Percentiles rank a stretch among this genome's conserved stretches.
These are phyloP conservation scores for Amaranthus cruentus DNA, from an alignment of 148 eudicot genomes.

Conservation along the genomic window DNA sequence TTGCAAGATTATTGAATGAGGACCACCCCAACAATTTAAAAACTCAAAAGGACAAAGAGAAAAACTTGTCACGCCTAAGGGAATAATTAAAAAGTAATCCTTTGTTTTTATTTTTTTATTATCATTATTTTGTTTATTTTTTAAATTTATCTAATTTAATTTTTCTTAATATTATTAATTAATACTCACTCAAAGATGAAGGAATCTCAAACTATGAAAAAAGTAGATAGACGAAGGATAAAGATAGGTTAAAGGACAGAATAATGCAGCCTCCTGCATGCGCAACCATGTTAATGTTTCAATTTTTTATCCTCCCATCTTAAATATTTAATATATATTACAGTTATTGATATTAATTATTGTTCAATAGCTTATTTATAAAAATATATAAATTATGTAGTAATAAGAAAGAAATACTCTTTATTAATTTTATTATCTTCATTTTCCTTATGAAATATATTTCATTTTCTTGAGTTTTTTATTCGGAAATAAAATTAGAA, in stretches of 20 bases:
- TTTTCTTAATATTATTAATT: too few relatives aligned
- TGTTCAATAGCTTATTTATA: too few relatives aligned
- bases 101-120: slow-evolving; percentile 10
- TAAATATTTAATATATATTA: too few relatives aligned
- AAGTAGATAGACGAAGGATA: slow-evolving; percentile 8
- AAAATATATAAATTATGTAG: too few relatives aligned
- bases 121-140: not conserved
- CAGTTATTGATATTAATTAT: too few relatives aligned
- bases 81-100: slow-evolving; percentile 9
- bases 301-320: not conserved
- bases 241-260: slow-evolving; percentile 19
- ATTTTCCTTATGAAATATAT: too few relatives aligned
- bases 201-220: slow-evolving; percentile 33
- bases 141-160: not conserved
- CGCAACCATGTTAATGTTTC: slow-evolving; percentile 15
- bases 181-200: not conserved
- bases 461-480: too few relatives aligned
- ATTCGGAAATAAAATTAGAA: too few relatives aligned
- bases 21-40: slow-evolving; percentile 21
- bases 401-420: too few relatives aligned
- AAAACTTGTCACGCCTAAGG: slow-evolving; percentile 32
- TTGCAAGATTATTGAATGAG: slow-evolving; percentile 28
- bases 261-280: slow-evolving; percentile 34
- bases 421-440: too few relatives aligned
- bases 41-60: slow-evolving; percentile 20